These are phyloP conservation scores for Melampsora larici-populina DNA, from an alignment of 1,284 basidiomycete species.

Conservation along the genomic window DNA sequence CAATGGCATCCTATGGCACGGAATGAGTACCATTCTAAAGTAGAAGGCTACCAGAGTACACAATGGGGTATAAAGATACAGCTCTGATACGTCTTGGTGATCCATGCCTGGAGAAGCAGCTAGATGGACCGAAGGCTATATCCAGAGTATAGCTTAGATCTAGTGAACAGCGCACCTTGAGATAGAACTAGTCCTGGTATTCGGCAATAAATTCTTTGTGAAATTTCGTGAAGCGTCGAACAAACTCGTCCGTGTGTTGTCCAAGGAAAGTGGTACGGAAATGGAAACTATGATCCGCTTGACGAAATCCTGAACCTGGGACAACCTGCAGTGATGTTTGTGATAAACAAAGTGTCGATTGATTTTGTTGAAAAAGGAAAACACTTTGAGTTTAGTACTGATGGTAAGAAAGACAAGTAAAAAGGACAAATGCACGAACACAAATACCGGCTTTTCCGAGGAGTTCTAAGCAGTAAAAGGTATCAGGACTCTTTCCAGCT, in stretches of 20 bases:
- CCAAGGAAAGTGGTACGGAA: constrained; percentile 60
- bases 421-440: constrained; percentile 50
- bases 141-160: too few species aligned
- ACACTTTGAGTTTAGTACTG: too few species aligned
- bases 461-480: constrained; percentile 76
- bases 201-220: constrained; percentile 71
- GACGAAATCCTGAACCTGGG: constrained; percentile 86
- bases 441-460: constrained; percentile 86
- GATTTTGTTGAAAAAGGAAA: neutral
- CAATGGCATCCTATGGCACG: too few species aligned
- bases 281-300: constrained; percentile 79
- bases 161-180: too few species aligned
- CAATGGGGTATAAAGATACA: too few species aligned
- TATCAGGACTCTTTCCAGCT: constrained; percentile 74
- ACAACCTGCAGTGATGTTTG: constrained; percentile 57
- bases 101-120: too few species aligned
- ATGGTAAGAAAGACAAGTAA: neutral
- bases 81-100: too few species aligned
- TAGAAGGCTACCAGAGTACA: too few species aligned
- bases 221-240: constrained; percentile 76
- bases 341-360: too few species aligned
- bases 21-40: too few species aligned
- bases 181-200: constrained; percentile 56
- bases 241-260: constrained; percentile 73
- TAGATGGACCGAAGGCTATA: too few species aligned